These are phyloP conservation scores for Lactarius sanguifluus DNA, from an alignment of 768 basidiomycete genomes.

Conservation along the genomic window DNA sequence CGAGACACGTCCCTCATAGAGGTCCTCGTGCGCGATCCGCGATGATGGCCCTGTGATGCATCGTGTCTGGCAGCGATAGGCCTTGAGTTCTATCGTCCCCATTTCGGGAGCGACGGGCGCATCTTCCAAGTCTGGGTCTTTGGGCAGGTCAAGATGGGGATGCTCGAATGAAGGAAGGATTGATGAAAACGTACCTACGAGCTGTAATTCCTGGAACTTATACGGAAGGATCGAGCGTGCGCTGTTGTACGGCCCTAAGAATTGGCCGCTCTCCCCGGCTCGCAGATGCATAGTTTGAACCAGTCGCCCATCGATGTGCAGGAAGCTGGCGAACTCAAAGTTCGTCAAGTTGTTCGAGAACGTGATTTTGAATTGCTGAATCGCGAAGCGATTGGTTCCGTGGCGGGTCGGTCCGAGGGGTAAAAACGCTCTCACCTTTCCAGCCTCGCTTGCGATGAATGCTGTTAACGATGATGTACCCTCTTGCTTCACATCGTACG, in stretches of 20 bases:
- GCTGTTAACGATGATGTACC: not conserved
- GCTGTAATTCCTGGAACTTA: conserved; percentile 11
- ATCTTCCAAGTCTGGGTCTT: conserved; percentile 10
- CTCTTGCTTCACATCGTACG: conserved; percentile 6
- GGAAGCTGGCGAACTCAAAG: not conserved
- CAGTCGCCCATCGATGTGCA: conserved; percentile 2
- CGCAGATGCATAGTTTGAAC: not conserved
- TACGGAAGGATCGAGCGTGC: not conserved
- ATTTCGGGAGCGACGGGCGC: conserved; percentile 8
- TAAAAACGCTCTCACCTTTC: conserved; percentile 13
- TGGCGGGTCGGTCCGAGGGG: not conserved
- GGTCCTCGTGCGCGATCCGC: not conserved
- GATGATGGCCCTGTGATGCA: too few relatives aligned
- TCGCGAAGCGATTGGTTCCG: not conserved
- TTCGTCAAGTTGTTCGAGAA: not conserved
- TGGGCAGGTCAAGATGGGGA: not conserved
- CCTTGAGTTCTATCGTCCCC: conserved; percentile 11
- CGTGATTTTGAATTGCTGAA: conserved; percentile 9
- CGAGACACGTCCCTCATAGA: not conserved
- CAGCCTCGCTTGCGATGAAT: conserved; percentile 17
- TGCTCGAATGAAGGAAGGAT: not conserved
- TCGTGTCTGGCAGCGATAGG: not conserved
- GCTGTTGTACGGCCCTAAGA: not conserved
- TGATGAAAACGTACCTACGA: not conserved
- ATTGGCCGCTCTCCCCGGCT: not conserved